A percentile compares a stretch with the other conserved stretches of the same genome.
phyloP scores from a whole-genome alignment of 805 yeast genomes.

The Ogataea paraovalis region DNA sequence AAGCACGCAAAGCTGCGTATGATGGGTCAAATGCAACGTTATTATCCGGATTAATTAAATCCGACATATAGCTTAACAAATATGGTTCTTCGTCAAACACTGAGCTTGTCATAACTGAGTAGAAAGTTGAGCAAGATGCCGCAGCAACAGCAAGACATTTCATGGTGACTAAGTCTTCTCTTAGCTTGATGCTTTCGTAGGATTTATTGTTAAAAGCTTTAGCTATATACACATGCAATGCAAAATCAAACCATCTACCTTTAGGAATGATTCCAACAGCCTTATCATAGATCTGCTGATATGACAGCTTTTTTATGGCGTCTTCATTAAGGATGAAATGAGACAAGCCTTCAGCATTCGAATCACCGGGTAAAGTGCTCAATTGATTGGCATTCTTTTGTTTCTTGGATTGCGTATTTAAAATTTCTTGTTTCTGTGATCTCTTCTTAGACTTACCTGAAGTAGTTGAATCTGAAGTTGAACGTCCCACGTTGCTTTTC shows the following conservation, averaged over 20 bases:
- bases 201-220: constrained; percentile 64
- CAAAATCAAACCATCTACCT: constrained; percentile 61
- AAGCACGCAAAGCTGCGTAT: constrained; percentile 57
- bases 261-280: constrained; percentile 56
- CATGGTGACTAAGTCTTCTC: constrained; percentile 56
- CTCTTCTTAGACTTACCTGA: constrained; percentile 13
- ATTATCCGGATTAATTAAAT: constrained; percentile 65
- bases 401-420: constrained; percentile 21
- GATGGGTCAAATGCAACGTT: constrained; percentile 50
- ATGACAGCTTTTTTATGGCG: constrained; percentile 47
- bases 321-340: constrained; percentile 52
- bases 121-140: constrained; percentile 51
- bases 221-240: constrained; percentile 57
- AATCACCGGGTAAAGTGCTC: constrained; percentile 9
- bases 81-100: constrained; percentile 72
- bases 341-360: constrained; percentile 43
- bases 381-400: constrained; percentile 14
- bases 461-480: constrained; percentile 5
- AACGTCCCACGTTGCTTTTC: constrained; percentile 3
- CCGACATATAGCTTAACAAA: constrained; percentile 64
- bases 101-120: constrained; percentile 57
- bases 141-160: constrained; percentile 69
- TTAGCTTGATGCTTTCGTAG: constrained; percentile 47
- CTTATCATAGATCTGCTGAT: constrained; percentile 61
- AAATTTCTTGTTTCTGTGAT: constrained; percentile 15